Conservation (phyloP, 2,329 filamentous ascomycete species). For the Trichoderma asperellum region DNA sequence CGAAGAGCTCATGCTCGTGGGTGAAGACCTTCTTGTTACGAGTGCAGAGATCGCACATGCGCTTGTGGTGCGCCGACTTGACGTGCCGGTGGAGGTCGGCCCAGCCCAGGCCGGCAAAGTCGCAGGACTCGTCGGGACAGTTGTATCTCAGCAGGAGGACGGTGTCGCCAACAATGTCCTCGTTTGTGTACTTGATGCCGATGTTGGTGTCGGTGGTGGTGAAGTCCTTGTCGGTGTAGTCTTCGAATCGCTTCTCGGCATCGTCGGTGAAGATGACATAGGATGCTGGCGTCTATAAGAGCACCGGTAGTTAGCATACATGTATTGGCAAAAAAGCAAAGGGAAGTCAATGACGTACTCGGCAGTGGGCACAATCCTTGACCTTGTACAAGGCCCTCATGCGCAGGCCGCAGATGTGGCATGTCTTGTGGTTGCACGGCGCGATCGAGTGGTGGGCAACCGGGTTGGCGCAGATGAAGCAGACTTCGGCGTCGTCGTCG, state of each 20-base stretch:
- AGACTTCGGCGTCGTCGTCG: conserved; percentile 76
- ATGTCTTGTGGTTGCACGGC: conserved; percentile 95
- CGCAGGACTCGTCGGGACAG: conserved; percentile 79
- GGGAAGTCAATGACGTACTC: conserved; percentile 60
- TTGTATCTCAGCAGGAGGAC: conserved; percentile 89
- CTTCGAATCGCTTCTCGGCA: conserved; percentile 77
- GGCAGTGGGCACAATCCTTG: conserved; percentile 94
- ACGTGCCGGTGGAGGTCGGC: conserved; percentile 73
- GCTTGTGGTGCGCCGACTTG: conserved; percentile 77
- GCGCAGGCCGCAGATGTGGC: conserved; percentile 91
- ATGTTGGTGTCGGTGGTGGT: conserved; percentile 80
- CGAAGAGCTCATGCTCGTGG: conserved; percentile 94
- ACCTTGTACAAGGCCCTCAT: conserved; percentile 95
- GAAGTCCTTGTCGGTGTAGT: conserved; percentile 76
- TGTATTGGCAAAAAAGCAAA: conserved; percentile 30
- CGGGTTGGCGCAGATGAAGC: conserved; percentile 95
- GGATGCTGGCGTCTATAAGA: conserved; percentile 63
- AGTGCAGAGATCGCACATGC: conserved; percentile 88
- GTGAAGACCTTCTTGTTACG: conserved; percentile 98
- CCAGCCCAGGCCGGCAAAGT: conserved; percentile 76
- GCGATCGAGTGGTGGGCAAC: conserved; percentile 86
- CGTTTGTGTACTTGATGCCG: conserved; percentile 87
- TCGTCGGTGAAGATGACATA: conserved; percentile 94
- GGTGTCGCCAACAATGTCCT: conserved; percentile 89
- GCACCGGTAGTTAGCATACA: background rate